Percentiles rank a stretch among this genome's conserved stretches.
Evolutionary conservation across 2,329 filamentous ascomycete species (phyloP).

Genomic region (Botryotinia calthae): DNA sequence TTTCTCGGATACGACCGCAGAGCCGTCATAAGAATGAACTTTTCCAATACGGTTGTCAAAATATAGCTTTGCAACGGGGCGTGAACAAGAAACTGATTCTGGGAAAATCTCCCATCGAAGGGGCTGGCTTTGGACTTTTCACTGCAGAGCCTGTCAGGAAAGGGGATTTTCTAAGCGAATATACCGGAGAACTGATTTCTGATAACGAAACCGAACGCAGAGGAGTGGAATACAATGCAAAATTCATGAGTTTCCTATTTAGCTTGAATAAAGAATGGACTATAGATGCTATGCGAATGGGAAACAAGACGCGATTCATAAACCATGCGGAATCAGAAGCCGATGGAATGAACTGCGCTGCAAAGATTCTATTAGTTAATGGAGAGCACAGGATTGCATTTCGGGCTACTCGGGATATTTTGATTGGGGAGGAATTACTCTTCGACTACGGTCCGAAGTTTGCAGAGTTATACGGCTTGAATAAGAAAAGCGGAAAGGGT

Average conservation of each 20-base stretch:
- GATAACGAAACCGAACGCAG: conserved; percentile 35
- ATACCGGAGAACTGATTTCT: conserved; percentile 70
- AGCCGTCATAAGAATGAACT: conserved; percentile 60
- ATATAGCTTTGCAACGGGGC: conserved; percentile 68
- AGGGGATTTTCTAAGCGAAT: conserved; percentile 77
- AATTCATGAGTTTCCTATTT: conserved; percentile 49
- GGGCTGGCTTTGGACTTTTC: conserved; percentile 73
- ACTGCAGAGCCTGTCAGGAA: conserved; percentile 46
- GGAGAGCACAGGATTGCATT: conserved; percentile 76
- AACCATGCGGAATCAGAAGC: conserved; percentile 70
- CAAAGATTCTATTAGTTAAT: conserved; percentile 69
- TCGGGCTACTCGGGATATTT: conserved; percentile 63
- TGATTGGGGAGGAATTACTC: conserved; percentile 72
- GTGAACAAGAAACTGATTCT: conserved; percentile 63
- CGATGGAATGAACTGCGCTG: conserved; percentile 59
- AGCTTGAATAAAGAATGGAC: conserved; percentile 48
- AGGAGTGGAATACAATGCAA: conserved; percentile 40
- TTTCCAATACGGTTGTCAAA: conserved; percentile 62
- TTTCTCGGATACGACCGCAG: conserved; percentile 65
- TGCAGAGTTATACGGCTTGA: conserved; percentile 51
- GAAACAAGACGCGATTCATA: conserved; percentile 80
- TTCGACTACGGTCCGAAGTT: conserved; percentile 77
- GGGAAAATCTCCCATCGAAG: conserved; percentile 66
- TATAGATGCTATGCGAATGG: conserved; percentile 71
- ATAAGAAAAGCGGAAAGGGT: conserved; percentile 43